These are phyloP conservation scores for Polytolypa hystricis DNA, from an alignment of 2,329 filamentous ascomycete species.

Conservation along the genomic window DNA sequence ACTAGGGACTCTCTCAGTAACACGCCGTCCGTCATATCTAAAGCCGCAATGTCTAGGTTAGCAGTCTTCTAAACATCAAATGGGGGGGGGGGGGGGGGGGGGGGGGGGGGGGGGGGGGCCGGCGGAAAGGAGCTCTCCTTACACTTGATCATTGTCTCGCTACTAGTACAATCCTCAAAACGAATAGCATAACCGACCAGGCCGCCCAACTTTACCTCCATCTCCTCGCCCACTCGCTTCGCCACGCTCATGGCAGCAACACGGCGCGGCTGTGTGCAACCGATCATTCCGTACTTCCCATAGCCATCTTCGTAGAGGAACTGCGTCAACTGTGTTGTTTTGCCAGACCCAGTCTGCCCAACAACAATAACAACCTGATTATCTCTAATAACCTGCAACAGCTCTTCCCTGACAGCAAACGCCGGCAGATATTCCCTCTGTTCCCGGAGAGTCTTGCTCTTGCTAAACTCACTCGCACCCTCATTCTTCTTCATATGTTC, in stretches of 20 bases:
- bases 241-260: constrained; percentile 98
- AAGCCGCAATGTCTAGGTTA: constrained; percentile 69
- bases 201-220: constrained; percentile 83
- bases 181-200: constrained; percentile 93
- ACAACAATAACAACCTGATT: constrained; percentile 97
- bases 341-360: constrained; percentile 92
- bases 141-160: constrained; percentile 88
- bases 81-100: constrained; percentile 1
- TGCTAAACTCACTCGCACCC: constrained; percentile 81
- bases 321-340: constrained; percentile 94
- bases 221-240: constrained; percentile 95
- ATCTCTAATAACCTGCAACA: constrained; percentile 83
- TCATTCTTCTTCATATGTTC: constrained; percentile 81
- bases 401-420: constrained; percentile 89
- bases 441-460: constrained; percentile 79
- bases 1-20: constrained; percentile 85
- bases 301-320: constrained; percentile 96
- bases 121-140: too few species aligned
- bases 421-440: constrained; percentile 89
- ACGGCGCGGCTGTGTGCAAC: constrained; percentile 89
- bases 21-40: constrained; percentile 93
- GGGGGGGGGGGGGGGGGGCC: too few species aligned
- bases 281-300: constrained; percentile 76
- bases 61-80: constrained; percentile 8
- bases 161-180: constrained; percentile 95